phyloP scores from a whole-genome alignment of 495 filamentous ascomycete species.

The Aspergillus sparsus region DNA sequence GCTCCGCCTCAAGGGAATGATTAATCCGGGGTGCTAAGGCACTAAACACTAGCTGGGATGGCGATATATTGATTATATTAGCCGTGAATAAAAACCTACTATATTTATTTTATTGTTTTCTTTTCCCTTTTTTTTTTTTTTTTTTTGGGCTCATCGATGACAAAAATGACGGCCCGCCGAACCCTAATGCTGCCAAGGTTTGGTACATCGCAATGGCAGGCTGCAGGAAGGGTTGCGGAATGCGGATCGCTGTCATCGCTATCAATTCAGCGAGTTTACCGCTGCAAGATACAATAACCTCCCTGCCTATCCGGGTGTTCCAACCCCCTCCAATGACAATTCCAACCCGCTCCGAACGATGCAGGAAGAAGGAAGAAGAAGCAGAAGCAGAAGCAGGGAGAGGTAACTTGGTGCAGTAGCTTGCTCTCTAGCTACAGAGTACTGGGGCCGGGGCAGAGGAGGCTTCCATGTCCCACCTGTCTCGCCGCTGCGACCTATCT shows the following conservation, averaged over 20 bases:
- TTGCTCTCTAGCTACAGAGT: no score
- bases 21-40: no score
- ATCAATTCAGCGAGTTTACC: conserved; percentile 17
- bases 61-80: no score
- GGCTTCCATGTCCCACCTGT: neutral
- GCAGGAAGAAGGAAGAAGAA: neutral
- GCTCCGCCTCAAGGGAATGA: no score
- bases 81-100: no score
- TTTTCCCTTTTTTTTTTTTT: neutral
- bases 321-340: neutral
- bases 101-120: no score
- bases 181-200: conserved; percentile 17
- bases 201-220: conserved; percentile 4
- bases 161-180: conserved; percentile 3
- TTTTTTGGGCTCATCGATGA: conserved; percentile 3
- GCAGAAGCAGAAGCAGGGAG: no score
- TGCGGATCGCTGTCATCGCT: neutral
- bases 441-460: neutral
- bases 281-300: conserved; percentile 9
- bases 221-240: neutral
- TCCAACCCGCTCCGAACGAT: neutral
- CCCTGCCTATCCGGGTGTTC: neutral
- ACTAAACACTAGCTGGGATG: no score
- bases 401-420: no score
- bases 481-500: neutral